A percentile compares a stretch with the other conserved stretches of the same genome.
Conservation (phyloP, 768 basidiomycete species). For the Trametes gibbosa region DNA sequence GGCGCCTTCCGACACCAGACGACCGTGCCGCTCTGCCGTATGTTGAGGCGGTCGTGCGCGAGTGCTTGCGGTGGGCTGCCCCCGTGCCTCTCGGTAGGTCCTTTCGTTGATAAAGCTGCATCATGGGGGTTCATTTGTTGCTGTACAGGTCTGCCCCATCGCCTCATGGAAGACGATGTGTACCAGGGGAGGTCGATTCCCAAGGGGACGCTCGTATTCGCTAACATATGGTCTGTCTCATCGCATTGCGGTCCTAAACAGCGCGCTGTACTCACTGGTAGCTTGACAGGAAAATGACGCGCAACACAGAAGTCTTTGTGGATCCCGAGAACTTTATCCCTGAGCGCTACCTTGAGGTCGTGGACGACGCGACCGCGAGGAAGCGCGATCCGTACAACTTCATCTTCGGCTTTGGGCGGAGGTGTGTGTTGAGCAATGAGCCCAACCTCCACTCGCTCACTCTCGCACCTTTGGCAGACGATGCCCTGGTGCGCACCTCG, state of each 20-base stretch:
- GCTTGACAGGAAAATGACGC: constrained; percentile 30
- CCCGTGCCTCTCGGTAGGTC: constrained; percentile 56
- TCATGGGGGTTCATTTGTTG: neutral
- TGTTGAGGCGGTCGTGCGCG: constrained; percentile 53
- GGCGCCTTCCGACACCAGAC: constrained; percentile 56
- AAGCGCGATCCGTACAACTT: constrained; percentile 42
- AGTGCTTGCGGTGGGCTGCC: constrained; percentile 53
- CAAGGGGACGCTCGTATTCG: constrained; percentile 60
- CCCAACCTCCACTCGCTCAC: neutral
- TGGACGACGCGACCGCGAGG: constrained; percentile 28
- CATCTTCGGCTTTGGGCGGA: constrained; percentile 49
- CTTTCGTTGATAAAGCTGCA: neutral
- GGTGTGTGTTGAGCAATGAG: constrained; percentile 23
- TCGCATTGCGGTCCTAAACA: neutral
- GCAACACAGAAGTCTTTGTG: constrained; percentile 44
- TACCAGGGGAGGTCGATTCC: constrained; percentile 59
- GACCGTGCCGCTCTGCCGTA: constrained; percentile 59
- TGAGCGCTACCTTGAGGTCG: constrained; percentile 44
- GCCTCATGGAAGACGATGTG: constrained; percentile 61
- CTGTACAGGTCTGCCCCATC: constrained; percentile 58
- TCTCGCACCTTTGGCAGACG: constrained; percentile 34
- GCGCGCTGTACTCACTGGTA: neutral
- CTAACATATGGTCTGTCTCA: constrained; percentile 53
- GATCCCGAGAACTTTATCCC: constrained; percentile 52
- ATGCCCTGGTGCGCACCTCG: constrained; percentile 63